Evolutionary conservation across 2,329 filamentous ascomycete species (phyloP).

Genomic region (Colletotrichum cordylinicola): DNA sequence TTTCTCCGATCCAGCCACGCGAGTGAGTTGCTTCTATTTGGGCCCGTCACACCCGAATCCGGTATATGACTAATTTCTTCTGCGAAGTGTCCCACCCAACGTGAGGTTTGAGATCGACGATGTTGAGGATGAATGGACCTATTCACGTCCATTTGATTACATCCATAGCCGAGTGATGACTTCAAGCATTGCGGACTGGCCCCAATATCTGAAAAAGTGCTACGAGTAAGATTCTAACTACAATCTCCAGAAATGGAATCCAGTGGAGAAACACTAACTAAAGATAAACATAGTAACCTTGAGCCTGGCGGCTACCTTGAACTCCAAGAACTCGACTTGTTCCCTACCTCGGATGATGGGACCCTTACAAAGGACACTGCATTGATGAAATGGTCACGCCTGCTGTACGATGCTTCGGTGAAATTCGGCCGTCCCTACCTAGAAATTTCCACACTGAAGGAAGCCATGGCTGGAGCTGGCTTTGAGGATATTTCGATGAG

Average conservation of each 20-base stretch:
- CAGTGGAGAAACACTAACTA: no score
- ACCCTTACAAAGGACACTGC: conserved; percentile 35
- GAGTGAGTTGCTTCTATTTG: no score
- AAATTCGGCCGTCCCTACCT: background rate
- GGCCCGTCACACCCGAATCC: no score
- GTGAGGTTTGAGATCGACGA: conserved; percentile 47
- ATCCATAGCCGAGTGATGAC: conserved; percentile 38
- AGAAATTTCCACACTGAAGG: background rate
- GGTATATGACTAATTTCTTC: no score
- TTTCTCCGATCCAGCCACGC: conserved; percentile 34
- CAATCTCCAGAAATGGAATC: no score
- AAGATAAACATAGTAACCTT: no score
- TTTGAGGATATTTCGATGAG: conserved; percentile 36
- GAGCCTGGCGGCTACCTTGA: conserved; percentile 49
- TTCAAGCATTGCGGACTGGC: conserved; percentile 45
- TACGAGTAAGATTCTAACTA: background rate
- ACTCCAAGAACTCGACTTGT: conserved; percentile 21
- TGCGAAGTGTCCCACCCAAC: conserved; percentile 43
- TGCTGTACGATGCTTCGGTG: conserved; percentile 33
- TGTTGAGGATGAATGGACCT: conserved; percentile 37
- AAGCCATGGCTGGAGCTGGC: conserved; percentile 21
- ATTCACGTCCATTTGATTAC: conserved; percentile 35
- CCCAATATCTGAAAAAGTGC: background rate
- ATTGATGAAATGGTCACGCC: conserved; percentile 32
- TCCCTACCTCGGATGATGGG: background rate